Percentiles rank a stretch among this genome's conserved stretches.
These are phyloP conservation scores for Colletotrichum cereale DNA, from an alignment of 2,329 filamentous ascomycete genomes.

Conservation along the genomic window DNA sequence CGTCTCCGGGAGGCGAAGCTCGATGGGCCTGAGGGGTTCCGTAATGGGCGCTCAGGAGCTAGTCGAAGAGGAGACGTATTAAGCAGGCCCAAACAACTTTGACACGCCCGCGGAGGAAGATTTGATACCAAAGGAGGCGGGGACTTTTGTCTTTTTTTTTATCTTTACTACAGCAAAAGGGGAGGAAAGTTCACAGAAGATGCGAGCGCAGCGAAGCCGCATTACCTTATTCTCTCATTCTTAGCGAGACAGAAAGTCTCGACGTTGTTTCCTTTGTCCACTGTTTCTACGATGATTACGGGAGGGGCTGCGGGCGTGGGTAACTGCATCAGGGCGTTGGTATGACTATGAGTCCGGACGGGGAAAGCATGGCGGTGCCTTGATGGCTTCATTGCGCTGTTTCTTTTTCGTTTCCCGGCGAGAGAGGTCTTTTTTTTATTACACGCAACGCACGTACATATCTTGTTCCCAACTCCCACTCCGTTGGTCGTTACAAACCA, in stretches of 20 bases:
- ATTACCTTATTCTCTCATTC: conserved; percentile 30
- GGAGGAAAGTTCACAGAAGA: background rate
- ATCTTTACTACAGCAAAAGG: conserved; percentile 6
- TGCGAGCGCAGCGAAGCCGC: conserved; percentile 28
- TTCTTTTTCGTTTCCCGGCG: conserved; percentile 1
- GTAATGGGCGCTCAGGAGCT: conserved; percentile 54
- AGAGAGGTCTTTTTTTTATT: conserved; percentile 27
- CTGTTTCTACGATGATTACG: conserved; percentile 30
- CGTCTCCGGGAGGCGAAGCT: conserved; percentile 49
- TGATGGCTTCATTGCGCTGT: conserved; percentile 29
- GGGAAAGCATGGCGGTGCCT: conserved; percentile 36
- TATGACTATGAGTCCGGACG: conserved; percentile 36
- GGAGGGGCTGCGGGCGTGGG: conserved; percentile 32
- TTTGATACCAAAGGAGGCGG: conserved; percentile 45
- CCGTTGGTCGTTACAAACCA: conserved; percentile 16
- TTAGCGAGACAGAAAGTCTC: conserved; percentile 13
- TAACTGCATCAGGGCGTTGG: conserved; percentile 36
- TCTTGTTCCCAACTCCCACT: conserved; percentile 24
- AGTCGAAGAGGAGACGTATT: conserved; percentile 68
- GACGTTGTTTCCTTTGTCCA: conserved; percentile 30
- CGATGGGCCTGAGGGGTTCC: conserved; percentile 46
- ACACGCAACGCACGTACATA: conserved; percentile 17
- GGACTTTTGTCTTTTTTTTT: conserved; percentile 49
- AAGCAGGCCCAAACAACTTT: conserved; percentile 37
- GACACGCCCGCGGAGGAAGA: conserved; percentile 4